These are phyloP conservation scores for Cutaneotrichosporon daszewskae DNA, from an alignment of 1,284 basidiomycete species.

Conservation along the genomic window DNA sequence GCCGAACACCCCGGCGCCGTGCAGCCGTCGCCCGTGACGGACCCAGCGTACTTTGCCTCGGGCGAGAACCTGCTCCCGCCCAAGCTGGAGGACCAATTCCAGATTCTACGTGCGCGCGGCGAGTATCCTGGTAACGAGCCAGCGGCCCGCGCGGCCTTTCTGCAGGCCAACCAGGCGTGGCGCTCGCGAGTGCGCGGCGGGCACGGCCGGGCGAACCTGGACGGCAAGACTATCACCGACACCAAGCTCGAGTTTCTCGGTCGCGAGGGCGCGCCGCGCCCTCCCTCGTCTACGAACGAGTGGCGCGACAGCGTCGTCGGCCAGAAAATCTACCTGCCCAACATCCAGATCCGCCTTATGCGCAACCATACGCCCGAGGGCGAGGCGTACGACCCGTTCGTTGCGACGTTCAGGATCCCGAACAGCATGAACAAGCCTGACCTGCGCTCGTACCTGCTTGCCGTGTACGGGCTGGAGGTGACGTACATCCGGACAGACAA, in stretches of 20 bases:
- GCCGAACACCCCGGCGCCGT: constrained; percentile 16
- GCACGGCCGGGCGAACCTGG: not conserved
- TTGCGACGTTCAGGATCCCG: constrained; percentile 84
- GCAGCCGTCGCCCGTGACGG: constrained; percentile 20
- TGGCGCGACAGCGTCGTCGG: constrained; percentile 57
- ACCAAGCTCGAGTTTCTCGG: constrained; percentile 9
- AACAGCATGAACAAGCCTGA: constrained; percentile 85
- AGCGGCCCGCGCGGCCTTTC: constrained; percentile 30
- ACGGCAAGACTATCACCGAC: constrained; percentile 1
- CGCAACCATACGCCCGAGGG: constrained; percentile 74
- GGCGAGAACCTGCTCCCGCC: constrained; percentile 22
- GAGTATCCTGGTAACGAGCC: constrained; percentile 29
- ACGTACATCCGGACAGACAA: constrained; percentile 93
- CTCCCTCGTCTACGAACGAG: no score
- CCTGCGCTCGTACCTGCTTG: constrained; percentile 73
- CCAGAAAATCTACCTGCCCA: constrained; percentile 80
- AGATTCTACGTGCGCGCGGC: constrained; percentile 25
- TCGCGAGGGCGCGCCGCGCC: constrained; percentile 9
- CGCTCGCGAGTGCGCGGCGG: constrained; percentile 35
- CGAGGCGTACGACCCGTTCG: constrained; percentile 83
- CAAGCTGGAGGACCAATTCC: constrained; percentile 36
- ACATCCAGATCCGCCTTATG: constrained; percentile 73
- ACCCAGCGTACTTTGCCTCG: constrained; percentile 16
- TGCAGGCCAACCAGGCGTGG: constrained; percentile 33
- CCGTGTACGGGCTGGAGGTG: constrained; percentile 77